Evolutionary conservation across 345 rosid species (phyloP).

Genomic region (Hypericum perforatum): DNA sequence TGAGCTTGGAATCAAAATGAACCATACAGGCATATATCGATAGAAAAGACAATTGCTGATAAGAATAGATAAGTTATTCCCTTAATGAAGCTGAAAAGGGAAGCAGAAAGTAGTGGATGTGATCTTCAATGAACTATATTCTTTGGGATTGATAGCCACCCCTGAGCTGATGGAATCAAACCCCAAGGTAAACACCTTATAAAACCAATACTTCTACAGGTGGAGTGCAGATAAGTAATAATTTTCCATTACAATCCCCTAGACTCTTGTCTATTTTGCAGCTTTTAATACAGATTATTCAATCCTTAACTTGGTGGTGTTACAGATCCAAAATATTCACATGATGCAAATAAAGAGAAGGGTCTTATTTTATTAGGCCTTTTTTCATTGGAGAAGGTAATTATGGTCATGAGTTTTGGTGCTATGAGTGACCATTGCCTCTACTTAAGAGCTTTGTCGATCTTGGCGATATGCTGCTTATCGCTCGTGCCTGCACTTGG

Average conservation of each 20-base stretch:
- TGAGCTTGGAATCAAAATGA: too few species aligned
- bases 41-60: constrained; percentile 2
- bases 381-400: constrained; percentile 12
- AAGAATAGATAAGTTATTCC: constrained; percentile 8
- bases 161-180: constrained; percentile 13
- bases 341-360: constrained; percentile 5
- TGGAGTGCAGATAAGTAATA: constrained; percentile 14
- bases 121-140: constrained; percentile 12
- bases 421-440: constrained; percentile 14
- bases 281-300: constrained; percentile 7
- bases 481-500: constrained; percentile 25
- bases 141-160: constrained; percentile 23
- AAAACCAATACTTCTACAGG: constrained; percentile 7
- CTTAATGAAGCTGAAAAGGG: constrained; percentile 15
- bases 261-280: constrained; percentile 34
- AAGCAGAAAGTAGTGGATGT: constrained; percentile 12
- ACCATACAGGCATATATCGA: too few species aligned
- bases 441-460: constrained; percentile 25
- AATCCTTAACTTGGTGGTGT: constrained; percentile 12
- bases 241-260: constrained; percentile 28
- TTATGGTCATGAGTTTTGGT: constrained; percentile 28
- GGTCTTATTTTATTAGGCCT: constrained; percentile 12
- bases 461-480: constrained; percentile 27
- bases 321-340: constrained; percentile 52
- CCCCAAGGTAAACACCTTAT: constrained; percentile 19